A percentile compares a stretch with the other conserved stretches of the same genome.
Evolutionary conservation across 1,284 basidiomycete species (phyloP).

Genomic region (Cryptococcus sp.): DNA sequence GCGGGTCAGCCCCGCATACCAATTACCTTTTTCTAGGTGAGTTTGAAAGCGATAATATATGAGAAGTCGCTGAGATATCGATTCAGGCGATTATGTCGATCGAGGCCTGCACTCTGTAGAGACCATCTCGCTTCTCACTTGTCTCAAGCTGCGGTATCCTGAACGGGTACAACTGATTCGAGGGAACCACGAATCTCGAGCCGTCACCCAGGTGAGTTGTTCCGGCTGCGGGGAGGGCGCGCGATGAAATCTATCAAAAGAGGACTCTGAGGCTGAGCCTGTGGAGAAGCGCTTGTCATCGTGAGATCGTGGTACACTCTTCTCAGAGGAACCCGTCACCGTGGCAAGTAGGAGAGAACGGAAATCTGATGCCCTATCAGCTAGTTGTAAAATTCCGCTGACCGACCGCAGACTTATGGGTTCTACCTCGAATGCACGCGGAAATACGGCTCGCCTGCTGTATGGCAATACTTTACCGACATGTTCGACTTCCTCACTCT

Average conservation of each 20-base stretch:
- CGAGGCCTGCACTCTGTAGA: slow-evolving; percentile 97
- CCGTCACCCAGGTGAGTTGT: slow-evolving; percentile 85
- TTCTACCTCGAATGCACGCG: slow-evolving; percentile 98
- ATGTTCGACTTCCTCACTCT: slow-evolving; percentile 99
- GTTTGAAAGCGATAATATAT: slow-evolving; percentile 29
- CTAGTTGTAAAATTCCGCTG: background rate
- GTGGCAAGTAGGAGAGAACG: slow-evolving; percentile 41
- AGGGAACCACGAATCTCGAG: slow-evolving; percentile 97
- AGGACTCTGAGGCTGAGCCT: slow-evolving; percentile 45
- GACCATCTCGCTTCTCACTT: slow-evolving; percentile 95
- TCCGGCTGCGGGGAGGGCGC: slow-evolving; percentile 7
- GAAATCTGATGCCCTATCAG: slow-evolving; percentile 46
- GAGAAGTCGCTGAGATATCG: background rate
- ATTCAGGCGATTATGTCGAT: slow-evolving; percentile 93
- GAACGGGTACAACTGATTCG: slow-evolving; percentile 95
- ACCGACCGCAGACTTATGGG: slow-evolving; percentile 79
- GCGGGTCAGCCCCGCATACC: slow-evolving; percentile 92
- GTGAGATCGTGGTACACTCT: slow-evolving; percentile 31
- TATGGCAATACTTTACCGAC: slow-evolving; percentile 99
- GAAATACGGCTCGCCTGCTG: slow-evolving; percentile 93
- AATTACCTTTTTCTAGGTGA: slow-evolving; percentile 95
- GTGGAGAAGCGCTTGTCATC: slow-evolving; percentile 27
- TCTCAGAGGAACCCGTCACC: slow-evolving; percentile 28
- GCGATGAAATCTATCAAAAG: slow-evolving; percentile 47
- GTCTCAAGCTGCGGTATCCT: slow-evolving; percentile 95